Evolutionary conservation across 495 filamentous ascomycete genomes (phyloP).

Genomic region (Schizothecium vesticola): DNA sequence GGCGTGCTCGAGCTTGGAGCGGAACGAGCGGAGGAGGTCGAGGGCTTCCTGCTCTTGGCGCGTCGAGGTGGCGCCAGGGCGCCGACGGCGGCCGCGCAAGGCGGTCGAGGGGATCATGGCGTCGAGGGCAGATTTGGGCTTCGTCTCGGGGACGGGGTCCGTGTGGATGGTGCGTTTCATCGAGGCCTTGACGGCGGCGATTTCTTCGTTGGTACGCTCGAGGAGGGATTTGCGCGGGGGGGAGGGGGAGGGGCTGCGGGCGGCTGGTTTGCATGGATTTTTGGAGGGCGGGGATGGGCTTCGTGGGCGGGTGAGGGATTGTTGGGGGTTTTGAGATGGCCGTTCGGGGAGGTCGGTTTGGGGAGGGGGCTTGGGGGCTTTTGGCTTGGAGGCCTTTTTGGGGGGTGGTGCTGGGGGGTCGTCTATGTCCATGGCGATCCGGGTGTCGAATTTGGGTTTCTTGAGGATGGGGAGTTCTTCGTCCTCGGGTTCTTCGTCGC

Average conservation of each 20-base stretch:
- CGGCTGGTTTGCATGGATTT: constrained; percentile 20
- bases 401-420: constrained; percentile 21
- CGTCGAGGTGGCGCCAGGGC: constrained; percentile 31
- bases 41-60: constrained; percentile 58
- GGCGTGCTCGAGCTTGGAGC: constrained; percentile 64
- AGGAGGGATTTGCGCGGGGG: constrained; percentile 35
- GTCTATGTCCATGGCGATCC: constrained; percentile 61
- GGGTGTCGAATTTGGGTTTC: constrained; percentile 88
- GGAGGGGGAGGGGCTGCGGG: constrained; percentile 46
- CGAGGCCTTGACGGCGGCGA: constrained; percentile 82
- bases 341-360: constrained; percentile 31
- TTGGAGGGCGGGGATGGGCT: constrained; percentile 17
- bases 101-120: constrained; percentile 78
- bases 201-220: constrained; percentile 83
- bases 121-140: constrained; percentile 62
- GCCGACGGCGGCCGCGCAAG: constrained; percentile 66
- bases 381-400: constrained; percentile 7
- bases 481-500: constrained; percentile 72
- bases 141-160: constrained; percentile 52
- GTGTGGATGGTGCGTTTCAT: constrained; percentile 74
- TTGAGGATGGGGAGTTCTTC: constrained; percentile 61
- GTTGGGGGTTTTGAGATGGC: constrained; percentile 13
- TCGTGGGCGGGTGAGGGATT: constrained; percentile 20
- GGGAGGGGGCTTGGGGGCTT: constrained; percentile 19
- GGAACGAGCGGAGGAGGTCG: constrained; percentile 69